Conservation (phyloP, 192 early-diverging fungal genomes). For the Podila minutissima region DNA sequence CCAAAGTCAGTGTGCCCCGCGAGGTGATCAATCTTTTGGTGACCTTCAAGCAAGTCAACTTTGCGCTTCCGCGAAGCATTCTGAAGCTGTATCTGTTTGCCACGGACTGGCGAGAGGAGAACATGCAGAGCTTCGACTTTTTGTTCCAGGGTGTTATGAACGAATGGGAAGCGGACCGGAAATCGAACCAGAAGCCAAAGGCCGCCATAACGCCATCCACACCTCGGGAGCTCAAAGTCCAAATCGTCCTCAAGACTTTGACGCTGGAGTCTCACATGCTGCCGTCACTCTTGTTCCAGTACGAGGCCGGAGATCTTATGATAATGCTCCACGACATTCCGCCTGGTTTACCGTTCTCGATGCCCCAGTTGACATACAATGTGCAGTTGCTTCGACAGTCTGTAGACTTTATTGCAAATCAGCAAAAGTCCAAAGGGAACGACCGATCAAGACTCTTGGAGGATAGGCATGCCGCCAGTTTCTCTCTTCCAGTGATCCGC, state of each 20-base stretch:
- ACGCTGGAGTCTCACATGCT: conserved; percentile 71
- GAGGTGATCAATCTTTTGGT: conserved; percentile 61
- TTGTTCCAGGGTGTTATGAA: conserved; percentile 74
- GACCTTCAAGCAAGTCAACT: conserved; percentile 54
- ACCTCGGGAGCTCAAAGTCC: conserved; percentile 64
- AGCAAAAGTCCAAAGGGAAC: conserved; percentile 40
- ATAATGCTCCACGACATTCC: conserved; percentile 58
- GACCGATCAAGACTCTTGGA: conserved; percentile 24
- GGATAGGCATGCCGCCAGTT: conserved; percentile 54
- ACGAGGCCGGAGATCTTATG: conserved; percentile 63
- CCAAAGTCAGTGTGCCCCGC: conserved; percentile 34
- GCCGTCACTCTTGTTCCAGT: conserved; percentile 67
- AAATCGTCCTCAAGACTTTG: conserved; percentile 68
- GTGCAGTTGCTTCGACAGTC: conserved; percentile 63
- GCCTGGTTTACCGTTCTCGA: conserved; percentile 37
- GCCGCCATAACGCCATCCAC: conserved; percentile 20
- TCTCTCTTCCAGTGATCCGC: conserved; percentile 65
- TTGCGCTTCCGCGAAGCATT: conserved; percentile 69
- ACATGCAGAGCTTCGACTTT: conserved; percentile 70
- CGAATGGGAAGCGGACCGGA: conserved; percentile 71
- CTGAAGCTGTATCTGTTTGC: conserved; percentile 79
- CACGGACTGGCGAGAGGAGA: conserved; percentile 80
- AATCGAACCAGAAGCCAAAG: conserved; percentile 18
- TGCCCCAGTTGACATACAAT: conserved; percentile 52
- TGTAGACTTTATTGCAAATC: conserved; percentile 59